Evolutionary conservation across 768 basidiomycete genomes (phyloP).

Genomic region (Tylopilus sp.): DNA sequence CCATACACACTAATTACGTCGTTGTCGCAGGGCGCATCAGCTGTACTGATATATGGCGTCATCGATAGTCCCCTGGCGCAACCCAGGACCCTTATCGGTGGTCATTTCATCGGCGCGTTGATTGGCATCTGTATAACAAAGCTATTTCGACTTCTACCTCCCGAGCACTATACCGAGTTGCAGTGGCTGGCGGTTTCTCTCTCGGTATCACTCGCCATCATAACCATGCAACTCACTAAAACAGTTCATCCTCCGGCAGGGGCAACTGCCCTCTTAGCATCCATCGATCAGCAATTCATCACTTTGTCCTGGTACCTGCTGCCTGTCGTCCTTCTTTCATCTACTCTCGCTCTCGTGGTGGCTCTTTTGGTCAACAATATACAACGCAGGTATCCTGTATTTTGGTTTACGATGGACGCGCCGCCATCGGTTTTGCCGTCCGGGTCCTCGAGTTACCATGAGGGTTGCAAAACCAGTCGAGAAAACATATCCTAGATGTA

Average conservation of each 20-base stretch:
- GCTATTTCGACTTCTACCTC: conserved; percentile 44
- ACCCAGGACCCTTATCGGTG: conserved; percentile 48
- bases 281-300: conserved; percentile 39
- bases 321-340: conserved; percentile 48
- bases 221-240: conserved; percentile 50
- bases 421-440: background rate
- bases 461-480: background rate
- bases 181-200: conserved; percentile 40
- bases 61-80: conserved; percentile 53
- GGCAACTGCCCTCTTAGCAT: conserved; percentile 52
- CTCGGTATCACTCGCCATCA: conserved; percentile 40
- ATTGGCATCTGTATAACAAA: conserved; percentile 50
- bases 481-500: background rate
- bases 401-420: conserved; percentile 36
- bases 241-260: conserved; percentile 58
- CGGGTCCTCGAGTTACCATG: background rate
- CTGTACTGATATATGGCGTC: conserved; percentile 52
- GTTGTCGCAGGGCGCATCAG: conserved; percentile 46
- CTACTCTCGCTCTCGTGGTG: conserved; percentile 40
- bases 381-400: conserved; percentile 43
- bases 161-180: conserved; percentile 42
- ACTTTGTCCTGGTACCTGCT: conserved; percentile 53
- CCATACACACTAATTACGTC: background rate
- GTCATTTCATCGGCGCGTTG: conserved; percentile 40
- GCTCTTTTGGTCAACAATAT: conserved; percentile 51